phyloP scores from a whole-genome alignment of 208 protist species.

The Naegleria fowleri region DNA sequence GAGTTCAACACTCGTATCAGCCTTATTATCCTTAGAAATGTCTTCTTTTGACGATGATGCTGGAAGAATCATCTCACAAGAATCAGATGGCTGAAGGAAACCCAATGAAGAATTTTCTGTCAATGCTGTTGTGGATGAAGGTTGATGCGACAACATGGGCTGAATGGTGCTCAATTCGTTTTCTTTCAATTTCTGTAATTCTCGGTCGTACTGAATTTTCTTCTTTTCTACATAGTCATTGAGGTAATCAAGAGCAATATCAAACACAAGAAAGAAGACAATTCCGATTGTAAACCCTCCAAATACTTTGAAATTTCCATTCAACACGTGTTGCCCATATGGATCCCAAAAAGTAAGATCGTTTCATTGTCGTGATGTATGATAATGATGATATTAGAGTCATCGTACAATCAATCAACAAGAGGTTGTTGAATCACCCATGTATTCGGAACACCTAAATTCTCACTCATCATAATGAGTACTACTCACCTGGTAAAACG shows the following conservation, averaged over 20 bases:
- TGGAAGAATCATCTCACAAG: background rate
- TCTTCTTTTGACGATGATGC: background rate
- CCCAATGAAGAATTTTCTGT: background rate
- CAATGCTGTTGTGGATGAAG: background rate
- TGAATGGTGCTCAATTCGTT: background rate
- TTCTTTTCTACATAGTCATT: constrained; percentile 13
- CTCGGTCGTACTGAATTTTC: background rate
- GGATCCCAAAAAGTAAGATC: too few relatives aligned
- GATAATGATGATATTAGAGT: too few relatives aligned
- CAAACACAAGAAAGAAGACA: background rate
- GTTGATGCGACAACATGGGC: background rate
- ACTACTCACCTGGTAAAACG: background rate
- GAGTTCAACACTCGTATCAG: background rate
- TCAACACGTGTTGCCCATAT: too few relatives aligned
- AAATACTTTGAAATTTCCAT: background rate
- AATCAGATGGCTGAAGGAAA: background rate
- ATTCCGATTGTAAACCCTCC: background rate
- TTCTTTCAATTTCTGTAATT: background rate
- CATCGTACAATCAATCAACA: too few relatives aligned
- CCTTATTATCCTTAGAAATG: too few relatives aligned
- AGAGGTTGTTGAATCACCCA: too few relatives aligned
- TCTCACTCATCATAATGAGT: too few relatives aligned
- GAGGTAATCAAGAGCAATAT: background rate
- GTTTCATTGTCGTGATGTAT: too few relatives aligned
- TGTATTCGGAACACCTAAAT: too few relatives aligned